phyloP scores from a whole-genome alignment of 2,329 filamentous ascomycete genomes.

The Claviceps digitariae region DNA sequence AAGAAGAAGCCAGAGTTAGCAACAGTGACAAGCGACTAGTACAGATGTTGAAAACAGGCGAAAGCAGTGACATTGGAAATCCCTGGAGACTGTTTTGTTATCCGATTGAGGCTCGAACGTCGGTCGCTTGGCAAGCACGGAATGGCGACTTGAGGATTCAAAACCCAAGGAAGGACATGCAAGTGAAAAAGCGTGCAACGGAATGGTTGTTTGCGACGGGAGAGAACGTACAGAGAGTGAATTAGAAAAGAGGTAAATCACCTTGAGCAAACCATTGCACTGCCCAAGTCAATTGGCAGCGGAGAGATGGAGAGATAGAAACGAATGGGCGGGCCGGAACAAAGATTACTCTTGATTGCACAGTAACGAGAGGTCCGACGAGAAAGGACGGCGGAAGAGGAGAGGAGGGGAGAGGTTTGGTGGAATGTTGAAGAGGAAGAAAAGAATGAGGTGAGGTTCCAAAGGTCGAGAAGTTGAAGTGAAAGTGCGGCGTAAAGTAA shows the following conservation, averaged over 20 bases:
- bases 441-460: background rate
- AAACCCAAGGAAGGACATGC: background rate
- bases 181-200: background rate
- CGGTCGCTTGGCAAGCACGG: background rate
- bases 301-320: conserved; percentile 4
- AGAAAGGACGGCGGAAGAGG: background rate
- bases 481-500: background rate
- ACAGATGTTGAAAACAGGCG: background rate
- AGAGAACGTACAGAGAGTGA: conserved; percentile 11
- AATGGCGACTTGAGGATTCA: background rate
- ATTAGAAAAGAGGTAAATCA: conserved; percentile 14
- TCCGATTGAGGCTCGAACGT: background rate
- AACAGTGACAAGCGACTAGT: background rate
- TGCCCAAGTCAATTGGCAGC: conserved; percentile 22
- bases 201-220: background rate
- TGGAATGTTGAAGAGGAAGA: conserved; percentile 1
- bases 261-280: conserved; percentile 25
- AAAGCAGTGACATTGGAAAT: background rate
- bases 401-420: background rate
- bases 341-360: conserved; percentile 1
- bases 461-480: conserved; percentile 1
- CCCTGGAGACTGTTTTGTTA: background rate
- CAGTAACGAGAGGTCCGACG: background rate
- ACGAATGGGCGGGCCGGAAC: conserved; percentile 2
- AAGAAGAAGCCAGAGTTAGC: background rate